Percentiles rank a stretch among this genome's conserved stretches.
Conservation (phyloP, 176 grass and related monocot genomes). For the Triticum urartu region DNA sequence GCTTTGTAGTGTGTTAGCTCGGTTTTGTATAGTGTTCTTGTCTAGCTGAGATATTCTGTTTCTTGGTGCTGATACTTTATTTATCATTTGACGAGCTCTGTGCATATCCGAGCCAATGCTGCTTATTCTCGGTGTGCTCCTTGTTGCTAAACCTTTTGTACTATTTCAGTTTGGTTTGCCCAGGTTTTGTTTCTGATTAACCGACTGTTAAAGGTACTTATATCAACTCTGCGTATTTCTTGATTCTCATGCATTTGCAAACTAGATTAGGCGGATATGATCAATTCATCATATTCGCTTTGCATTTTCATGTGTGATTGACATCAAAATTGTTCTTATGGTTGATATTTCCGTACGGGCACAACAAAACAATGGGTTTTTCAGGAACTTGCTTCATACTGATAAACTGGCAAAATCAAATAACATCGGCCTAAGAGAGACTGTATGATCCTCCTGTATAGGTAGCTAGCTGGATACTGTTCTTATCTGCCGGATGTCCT, state of each 20-base stretch:
- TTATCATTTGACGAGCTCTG: constrained; percentile 38
- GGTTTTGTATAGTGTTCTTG: background rate
- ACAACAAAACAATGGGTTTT: background rate
- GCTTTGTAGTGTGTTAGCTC: background rate
- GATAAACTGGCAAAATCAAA: background rate
- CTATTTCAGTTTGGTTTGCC: background rate
- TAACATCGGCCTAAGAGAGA: background rate
- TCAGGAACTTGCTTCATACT: background rate
- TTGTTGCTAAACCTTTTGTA: background rate
- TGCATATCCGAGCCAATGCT: constrained; percentile 42
- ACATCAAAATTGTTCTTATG: background rate
- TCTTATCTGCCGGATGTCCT: background rate
- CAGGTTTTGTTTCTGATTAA: background rate
- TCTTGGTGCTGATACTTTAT: constrained; percentile 55
- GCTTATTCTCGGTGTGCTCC: background rate
- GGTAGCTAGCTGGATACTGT: background rate
- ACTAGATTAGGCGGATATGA: background rate
- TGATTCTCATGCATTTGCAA: background rate
- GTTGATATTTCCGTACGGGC: background rate
- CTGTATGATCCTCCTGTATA: background rate
- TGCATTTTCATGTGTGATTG: background rate
- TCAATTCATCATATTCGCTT: too few relatives aligned
- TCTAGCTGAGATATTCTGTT: constrained; percentile 26
- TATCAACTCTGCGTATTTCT: background rate
- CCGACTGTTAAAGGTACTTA: background rate